A percentile compares a stretch with the other conserved stretches of the same genome.
Evolutionary conservation across 768 basidiomycete genomes (phyloP).

Genomic region (Cystofilobasidium macerans): DNA sequence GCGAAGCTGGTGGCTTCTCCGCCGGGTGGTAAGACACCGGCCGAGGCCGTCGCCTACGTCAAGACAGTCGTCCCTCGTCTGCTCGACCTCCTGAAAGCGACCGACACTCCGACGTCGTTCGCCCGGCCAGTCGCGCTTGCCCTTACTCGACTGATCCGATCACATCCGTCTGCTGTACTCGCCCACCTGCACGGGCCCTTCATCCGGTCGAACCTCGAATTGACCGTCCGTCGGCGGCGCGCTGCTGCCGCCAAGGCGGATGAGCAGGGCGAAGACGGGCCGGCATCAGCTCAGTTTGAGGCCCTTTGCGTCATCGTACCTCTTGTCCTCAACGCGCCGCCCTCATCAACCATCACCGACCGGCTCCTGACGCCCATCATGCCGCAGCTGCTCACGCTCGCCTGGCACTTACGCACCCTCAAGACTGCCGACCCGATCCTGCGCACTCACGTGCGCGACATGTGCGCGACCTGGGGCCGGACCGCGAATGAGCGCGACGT

Average conservation of each 20-base stretch:
- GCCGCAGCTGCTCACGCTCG: constrained; percentile 54
- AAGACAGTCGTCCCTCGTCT: constrained; percentile 14
- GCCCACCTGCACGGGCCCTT: constrained; percentile 11
- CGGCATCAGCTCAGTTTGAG: background rate
- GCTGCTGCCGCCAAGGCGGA: background rate
- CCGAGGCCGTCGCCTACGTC: constrained; percentile 3
- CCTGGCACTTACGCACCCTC: constrained; percentile 45
- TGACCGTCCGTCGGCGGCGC: background rate
- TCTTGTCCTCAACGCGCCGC: constrained; percentile 19
- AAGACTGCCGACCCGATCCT: constrained; percentile 52
- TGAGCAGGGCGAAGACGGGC: background rate
- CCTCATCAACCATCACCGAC: constrained; percentile 32
- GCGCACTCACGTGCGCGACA: constrained; percentile 49
- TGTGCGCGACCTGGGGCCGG: constrained; percentile 66
- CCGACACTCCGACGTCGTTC: constrained; percentile 8
- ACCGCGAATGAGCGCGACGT: constrained; percentile 50
- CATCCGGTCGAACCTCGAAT: background rate
- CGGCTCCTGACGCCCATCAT: constrained; percentile 58
- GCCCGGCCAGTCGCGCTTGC: constrained; percentile 17
- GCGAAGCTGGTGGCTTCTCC: background rate
- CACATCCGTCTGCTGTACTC: constrained; percentile 4
- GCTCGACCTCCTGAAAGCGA: constrained; percentile 8
- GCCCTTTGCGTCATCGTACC: constrained; percentile 14
- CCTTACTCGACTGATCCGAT: background rate
- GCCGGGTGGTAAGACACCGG: background rate